Conservation (phyloP, 169 alveolate species). For the Cyclospora cayetanensis region DNA sequence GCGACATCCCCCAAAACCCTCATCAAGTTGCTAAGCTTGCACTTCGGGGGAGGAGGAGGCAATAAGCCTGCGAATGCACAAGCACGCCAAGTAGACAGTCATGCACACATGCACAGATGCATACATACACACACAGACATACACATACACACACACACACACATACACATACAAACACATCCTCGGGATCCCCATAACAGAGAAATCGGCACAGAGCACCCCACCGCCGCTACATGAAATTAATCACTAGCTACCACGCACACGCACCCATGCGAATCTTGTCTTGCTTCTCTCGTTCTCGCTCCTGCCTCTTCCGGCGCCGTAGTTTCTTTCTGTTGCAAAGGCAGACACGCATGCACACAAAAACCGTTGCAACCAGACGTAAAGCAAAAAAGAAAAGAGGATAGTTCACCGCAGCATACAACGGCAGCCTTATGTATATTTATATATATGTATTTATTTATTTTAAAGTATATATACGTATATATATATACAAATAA, state of each 20-base stretch:
- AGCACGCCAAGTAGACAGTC: background rate
- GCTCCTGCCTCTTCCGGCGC: slow-evolving; percentile 87
- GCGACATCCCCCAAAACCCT: slow-evolving; percentile 85
- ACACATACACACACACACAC: background rate
- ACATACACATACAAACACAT: background rate
- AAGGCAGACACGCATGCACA: too few species aligned
- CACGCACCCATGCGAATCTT: slow-evolving; percentile 86
- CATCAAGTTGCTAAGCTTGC: slow-evolving; percentile 88
- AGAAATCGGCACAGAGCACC: too few species aligned
- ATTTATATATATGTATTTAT: background rate
- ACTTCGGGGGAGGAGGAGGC: slow-evolving; percentile 93
- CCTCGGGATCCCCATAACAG: too few species aligned
- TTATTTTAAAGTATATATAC: background rate
- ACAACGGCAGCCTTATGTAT: too few species aligned
- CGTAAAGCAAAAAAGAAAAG: too few species aligned
- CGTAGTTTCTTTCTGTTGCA: slow-evolving; percentile 86
- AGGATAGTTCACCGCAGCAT: too few species aligned
- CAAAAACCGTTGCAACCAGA: too few species aligned
- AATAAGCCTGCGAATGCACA: slow-evolving; percentile 70
- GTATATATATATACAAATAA: background rate
- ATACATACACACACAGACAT: background rate
- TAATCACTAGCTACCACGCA: too few species aligned
- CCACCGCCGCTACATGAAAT: background rate
- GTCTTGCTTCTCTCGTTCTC: slow-evolving; percentile 87
- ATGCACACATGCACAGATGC: background rate